Evolutionary conservation across 2,329 filamentous ascomycete species (phyloP), one percentile per base, ranked within the genome.

Genomic region (Fonsecaea multimorphosa): DNA sequence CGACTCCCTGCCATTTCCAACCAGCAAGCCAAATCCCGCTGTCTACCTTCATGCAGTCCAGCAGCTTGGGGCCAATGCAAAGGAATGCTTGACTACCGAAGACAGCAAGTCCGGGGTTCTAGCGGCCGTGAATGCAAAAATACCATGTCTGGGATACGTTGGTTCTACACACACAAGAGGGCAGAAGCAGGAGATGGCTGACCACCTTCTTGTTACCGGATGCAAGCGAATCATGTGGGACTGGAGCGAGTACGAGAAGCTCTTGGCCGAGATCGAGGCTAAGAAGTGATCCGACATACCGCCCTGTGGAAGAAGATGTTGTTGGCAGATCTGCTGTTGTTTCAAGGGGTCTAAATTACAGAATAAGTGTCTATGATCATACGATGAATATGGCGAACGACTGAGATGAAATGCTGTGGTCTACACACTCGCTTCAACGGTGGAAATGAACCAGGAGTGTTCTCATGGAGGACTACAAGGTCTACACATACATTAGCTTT

Each of bases 1-100:
- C 64, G 91, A 89, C 34, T 92, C 89, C 65, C 85, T 97, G 72
- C 82, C 86, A 64, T 87, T 83, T 74, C 93, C 93, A n/a, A 93
- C 91, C 62, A 91, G 88, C 78, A 97, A 97, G 86, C 93, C 93
- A 16, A 91, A 96, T 79, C 93, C 93, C 19, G 91, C 91, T 71
- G 90, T 97, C 79, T 97, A 97, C 82, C 80, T 92, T 70, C 85
- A 89, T 77, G 91, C 93, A 24, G 86, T 93, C 76, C 81, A 92
- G 79, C 81, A 86, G 75, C 84, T 96, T 58, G 89, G 89, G 68
- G 90, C 90, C 79, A 86, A 85, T 73, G 82, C 91, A 1, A 81
- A 82, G 54, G 89, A 96, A 83, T 88, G 86, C 71, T 84, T 97
- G 34, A 91, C 93, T 27, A 86, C 97, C 65, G 93, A 97, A 83